A percentile compares a stretch with the other conserved stretches of the same genome.
Evolutionary conservation across 352 stramenopile species (phyloP).

Genomic region (Globisporangium cystogenes): DNA sequence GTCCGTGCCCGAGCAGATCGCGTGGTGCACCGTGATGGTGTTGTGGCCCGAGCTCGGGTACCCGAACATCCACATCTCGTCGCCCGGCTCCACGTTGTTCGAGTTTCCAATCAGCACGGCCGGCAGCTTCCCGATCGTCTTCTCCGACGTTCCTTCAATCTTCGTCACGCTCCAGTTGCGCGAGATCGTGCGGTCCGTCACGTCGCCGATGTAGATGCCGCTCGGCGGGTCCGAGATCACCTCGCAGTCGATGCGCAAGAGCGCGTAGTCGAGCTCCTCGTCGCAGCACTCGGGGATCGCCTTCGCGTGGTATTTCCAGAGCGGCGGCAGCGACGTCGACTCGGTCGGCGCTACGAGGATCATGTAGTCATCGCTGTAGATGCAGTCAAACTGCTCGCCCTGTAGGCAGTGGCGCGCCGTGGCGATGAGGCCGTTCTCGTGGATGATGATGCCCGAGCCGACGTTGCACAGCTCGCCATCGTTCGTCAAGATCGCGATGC

Average conservation of each 20-base stretch:
- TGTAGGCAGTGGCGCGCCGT: conserved; percentile 78
- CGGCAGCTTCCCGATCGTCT: conserved; percentile 67
- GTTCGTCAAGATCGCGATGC: conserved; percentile 80
- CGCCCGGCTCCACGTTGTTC: conserved; percentile 83
- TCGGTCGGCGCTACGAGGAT: conserved; percentile 80
- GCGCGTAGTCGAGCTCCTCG: conserved; percentile 77
- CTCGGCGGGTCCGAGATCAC: conserved; percentile 82
- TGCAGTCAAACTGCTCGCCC: conserved; percentile 83
- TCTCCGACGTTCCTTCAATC: conserved; percentile 62
- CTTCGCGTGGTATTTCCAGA: conserved; percentile 83
- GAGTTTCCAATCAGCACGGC: conserved; percentile 82
- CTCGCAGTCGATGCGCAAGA: conserved; percentile 79
- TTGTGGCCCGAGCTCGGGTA: conserved; percentile 87
- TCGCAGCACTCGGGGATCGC: conserved; percentile 82
- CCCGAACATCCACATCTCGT: conserved; percentile 91
- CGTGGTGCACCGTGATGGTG: conserved; percentile 86
- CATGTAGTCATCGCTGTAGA: conserved; percentile 87
- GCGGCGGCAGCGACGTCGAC: conserved; percentile 64
- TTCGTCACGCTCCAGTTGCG: conserved; percentile 81
- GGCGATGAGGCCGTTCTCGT: conserved; percentile 73
- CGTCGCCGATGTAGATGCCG: conserved; percentile 85
- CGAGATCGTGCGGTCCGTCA: conserved; percentile 83
- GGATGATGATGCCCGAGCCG: conserved; percentile 81
- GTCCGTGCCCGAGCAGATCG: conserved; percentile 86
- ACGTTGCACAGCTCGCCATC: conserved; percentile 85